Percentiles rank a stretch among this genome's conserved stretches.
Evolutionary conservation across 768 basidiomycete genomes (phyloP).

Genomic region (Mycena galericulata): DNA sequence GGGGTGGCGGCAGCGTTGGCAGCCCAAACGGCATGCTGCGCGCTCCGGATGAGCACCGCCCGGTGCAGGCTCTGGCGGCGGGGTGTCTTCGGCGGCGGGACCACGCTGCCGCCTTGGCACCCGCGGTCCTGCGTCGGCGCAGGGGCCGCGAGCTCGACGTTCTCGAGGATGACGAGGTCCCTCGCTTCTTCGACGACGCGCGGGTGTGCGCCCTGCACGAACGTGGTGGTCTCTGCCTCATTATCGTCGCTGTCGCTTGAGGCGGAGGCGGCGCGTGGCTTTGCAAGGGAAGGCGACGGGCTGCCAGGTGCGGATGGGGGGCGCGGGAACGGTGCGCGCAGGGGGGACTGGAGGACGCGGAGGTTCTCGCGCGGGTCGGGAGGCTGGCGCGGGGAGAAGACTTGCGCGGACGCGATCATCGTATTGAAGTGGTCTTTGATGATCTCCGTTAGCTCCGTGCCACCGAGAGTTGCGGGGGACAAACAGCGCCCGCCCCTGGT

Average conservation of each 20-base stretch:
- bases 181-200: constrained; percentile 77
- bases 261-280: no score
- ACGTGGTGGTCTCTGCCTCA: constrained; percentile 63
- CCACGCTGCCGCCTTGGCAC: no score
- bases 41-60: constrained; percentile 77
- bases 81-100: constrained; percentile 36
- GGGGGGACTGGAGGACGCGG: no score
- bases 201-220: constrained; percentile 75
- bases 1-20: constrained; percentile 8
- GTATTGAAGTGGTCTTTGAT: constrained; percentile 51
- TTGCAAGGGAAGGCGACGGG: no score
- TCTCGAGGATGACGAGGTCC: constrained; percentile 80
- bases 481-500: constrained; percentile 31
- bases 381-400: no score
- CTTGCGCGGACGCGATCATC: no score
- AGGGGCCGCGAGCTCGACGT: constrained; percentile 53
- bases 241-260: no score
- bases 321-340: no score
- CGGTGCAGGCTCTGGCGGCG: constrained; percentile 68
- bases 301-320: no score
- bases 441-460: constrained; percentile 40
- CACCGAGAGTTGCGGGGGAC: constrained; percentile 23
- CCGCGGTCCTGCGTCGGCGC: no score
- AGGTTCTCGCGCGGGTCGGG: no score
- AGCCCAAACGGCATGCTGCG: constrained; percentile 70